Conservation (phyloP, 306 rosid genomes). For the Inga laurina region DNA sequence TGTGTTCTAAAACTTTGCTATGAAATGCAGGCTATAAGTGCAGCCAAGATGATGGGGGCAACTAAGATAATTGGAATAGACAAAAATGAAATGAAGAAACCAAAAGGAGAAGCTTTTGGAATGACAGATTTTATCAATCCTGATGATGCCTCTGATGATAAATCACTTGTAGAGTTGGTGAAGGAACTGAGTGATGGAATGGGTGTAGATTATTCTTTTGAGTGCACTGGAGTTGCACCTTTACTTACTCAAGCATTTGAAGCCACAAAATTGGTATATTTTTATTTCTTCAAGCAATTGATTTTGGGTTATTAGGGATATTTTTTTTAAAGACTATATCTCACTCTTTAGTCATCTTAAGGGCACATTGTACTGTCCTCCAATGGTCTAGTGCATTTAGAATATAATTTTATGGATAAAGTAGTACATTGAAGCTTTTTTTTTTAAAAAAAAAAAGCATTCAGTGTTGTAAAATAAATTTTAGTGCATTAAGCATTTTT, state of each 20-base stretch:
- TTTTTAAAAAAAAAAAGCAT: too few species aligned
- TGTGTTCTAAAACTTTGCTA: background rate
- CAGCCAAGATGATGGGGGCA: slow-evolving; percentile 50
- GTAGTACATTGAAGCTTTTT: too few species aligned
- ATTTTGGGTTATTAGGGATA: too few species aligned
- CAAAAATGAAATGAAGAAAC: slow-evolving; percentile 43
- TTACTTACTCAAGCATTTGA: slow-evolving; percentile 45
- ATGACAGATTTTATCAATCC: slow-evolving; percentile 54
- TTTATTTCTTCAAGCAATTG: background rate
- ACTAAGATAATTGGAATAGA: slow-evolving; percentile 53
- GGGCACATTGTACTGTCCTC: too few species aligned
- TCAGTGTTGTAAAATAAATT: too few species aligned
- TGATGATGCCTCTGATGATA: background rate
- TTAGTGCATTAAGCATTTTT: too few species aligned
- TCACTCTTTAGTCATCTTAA: too few species aligned
- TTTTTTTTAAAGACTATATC: too few species aligned
- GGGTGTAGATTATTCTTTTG: slow-evolving; percentile 63
- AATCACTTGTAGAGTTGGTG: slow-evolving; percentile 40
- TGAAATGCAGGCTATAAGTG: slow-evolving; percentile 41
- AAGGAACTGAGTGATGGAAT: slow-evolving; percentile 48
- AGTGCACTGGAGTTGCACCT: slow-evolving; percentile 50
- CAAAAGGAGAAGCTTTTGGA: slow-evolving; percentile 52
- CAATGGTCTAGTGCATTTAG: too few species aligned
- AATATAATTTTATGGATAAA: too few species aligned
- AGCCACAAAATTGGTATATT: slow-evolving; percentile 51